Base-by-base conservation (phyloP, 495 filamentous ascomycete genomes). In the Penicillium flavigenum region DNA sequence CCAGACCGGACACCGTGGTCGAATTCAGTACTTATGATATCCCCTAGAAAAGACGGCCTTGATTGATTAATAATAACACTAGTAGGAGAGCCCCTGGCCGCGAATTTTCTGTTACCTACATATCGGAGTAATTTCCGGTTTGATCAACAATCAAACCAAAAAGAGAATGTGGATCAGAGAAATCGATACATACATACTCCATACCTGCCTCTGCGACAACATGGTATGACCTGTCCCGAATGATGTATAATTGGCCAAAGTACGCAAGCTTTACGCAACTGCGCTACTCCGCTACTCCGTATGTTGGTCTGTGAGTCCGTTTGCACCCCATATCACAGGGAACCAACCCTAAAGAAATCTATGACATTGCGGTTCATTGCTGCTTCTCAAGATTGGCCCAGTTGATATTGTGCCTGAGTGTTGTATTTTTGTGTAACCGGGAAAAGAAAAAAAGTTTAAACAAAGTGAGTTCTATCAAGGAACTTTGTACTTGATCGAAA, bases 101-200 rank as follows among this genome's bases (percentile, higher is more conserved):
- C 4, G 19, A 17, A 19, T 19, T 24, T 9, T 3, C 2, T 10
- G 26, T 6, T 12, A 38, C 34, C 5, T 39, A 8, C n/a, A n/a
- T 39, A 17, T 39, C 50, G 50, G 51, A 44, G 51, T 19, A 53
- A 44, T 43, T 41, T 53, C 51, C 26, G 39, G 39, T 12, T n/a
- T 9, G 53, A 55, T 55, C 53, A 55, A 10, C 53, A 55, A 36
- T 20, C 42, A 47, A 47, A 47, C 43, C 43, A 16, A 38, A 55
- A 47, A 11, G 27, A 17, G 39, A 53, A 24, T 36, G 36, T 29
- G 32, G 49, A 20, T 52, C 20, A 17, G 36, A 51, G 32, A 31
- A 26, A 39, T 27, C 22, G 36, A 32, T 34, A 39, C 36, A n/a
- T 29, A 17, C 11, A 12, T 34, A 11, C 31, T 32, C 31, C 10